Evolutionary conservation across 371 early-diverging fungal genomes (phyloP).

Genomic region (Synchytrium microbalum): DNA sequence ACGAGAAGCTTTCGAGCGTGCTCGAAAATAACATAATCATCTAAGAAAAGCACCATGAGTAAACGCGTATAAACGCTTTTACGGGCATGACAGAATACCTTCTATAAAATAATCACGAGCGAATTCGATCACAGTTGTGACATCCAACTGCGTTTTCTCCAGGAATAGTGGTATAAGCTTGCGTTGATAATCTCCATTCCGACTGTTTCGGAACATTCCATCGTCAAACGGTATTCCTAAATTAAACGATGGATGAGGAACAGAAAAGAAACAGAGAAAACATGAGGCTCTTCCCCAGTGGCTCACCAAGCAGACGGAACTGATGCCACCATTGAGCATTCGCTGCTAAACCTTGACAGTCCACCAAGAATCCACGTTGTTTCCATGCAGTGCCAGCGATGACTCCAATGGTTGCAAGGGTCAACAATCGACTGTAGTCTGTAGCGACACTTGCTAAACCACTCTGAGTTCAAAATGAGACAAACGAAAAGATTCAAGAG

Average conservation of each 20-base stretch:
- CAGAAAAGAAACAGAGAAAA: not conserved
- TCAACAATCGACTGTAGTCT: conserved; percentile 34
- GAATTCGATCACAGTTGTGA: conserved; percentile 37
- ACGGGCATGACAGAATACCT: no score
- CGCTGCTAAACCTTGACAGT: conserved; percentile 29
- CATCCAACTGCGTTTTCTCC: conserved; percentile 30
- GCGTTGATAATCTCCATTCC: conserved; percentile 30
- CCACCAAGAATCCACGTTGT: conserved; percentile 32
- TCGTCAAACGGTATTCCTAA: conserved; percentile 38
- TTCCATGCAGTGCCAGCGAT: conserved; percentile 32
- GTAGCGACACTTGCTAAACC: conserved; percentile 26
- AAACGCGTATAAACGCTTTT: no score
- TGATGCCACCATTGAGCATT: conserved; percentile 47
- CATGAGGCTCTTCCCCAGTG: not conserved
- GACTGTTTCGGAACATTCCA: conserved; percentile 16
- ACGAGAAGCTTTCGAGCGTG: conserved; percentile 26
- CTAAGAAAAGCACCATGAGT: conserved; percentile 15
- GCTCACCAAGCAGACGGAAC: conserved; percentile 30
- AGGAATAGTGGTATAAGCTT: conserved; percentile 28
- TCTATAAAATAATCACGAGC: conserved; percentile 32
- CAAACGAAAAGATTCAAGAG: not conserved
- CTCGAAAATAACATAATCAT: conserved; percentile 35
- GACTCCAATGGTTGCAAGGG: conserved; percentile 35
- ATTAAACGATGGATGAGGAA: not conserved
- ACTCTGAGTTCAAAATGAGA: conserved; percentile 9